Percentiles rank a stretch among this genome's conserved stretches.
These are phyloP conservation scores for Naganishia antarctica DNA, from an alignment of 768 basidiomycete species.

Conservation along the genomic window DNA sequence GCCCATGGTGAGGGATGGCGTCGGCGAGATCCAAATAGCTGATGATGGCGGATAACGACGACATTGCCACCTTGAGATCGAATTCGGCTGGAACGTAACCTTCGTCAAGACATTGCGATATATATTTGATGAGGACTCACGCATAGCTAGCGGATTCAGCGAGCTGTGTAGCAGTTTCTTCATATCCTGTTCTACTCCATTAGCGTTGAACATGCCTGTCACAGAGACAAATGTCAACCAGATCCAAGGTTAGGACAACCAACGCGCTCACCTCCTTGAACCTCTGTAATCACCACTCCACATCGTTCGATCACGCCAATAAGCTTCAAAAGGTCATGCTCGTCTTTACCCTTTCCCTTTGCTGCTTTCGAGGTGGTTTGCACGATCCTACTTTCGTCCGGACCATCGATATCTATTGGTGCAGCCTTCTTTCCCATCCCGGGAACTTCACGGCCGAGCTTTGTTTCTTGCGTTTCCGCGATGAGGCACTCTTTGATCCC, in stretches of 20 bases:
- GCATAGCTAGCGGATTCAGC: slow-evolving; percentile 54
- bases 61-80: slow-evolving; percentile 68
- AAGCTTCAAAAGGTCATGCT: slow-evolving; percentile 82
- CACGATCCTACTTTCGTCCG: slow-evolving; percentile 48
- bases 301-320: slow-evolving; percentile 82
- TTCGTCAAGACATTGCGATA: neutral
- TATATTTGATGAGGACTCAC: slow-evolving; percentile 51
- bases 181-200: slow-evolving; percentile 74
- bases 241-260: neutral
- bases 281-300: slow-evolving; percentile 83
- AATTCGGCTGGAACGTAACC: slow-evolving; percentile 64
- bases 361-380: slow-evolving; percentile 28
- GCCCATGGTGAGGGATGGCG: slow-evolving; percentile 71
- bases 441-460: neutral
- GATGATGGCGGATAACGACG: slow-evolving; percentile 74
- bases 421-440: slow-evolving; percentile 16
- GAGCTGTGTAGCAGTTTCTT: slow-evolving; percentile 61
- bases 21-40: slow-evolving; percentile 73
- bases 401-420: slow-evolving; percentile 21
- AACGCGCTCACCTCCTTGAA: slow-evolving; percentile 57
- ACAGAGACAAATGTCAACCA: too few species aligned
- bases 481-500: slow-evolving; percentile 95
- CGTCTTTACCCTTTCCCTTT: slow-evolving; percentile 48
- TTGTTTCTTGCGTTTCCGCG: slow-evolving; percentile 33
- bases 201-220: slow-evolving; percentile 75